Evolutionary conservation across 352 stramenopile species (phyloP).

Genomic region (Peronospora destructor): DNA sequence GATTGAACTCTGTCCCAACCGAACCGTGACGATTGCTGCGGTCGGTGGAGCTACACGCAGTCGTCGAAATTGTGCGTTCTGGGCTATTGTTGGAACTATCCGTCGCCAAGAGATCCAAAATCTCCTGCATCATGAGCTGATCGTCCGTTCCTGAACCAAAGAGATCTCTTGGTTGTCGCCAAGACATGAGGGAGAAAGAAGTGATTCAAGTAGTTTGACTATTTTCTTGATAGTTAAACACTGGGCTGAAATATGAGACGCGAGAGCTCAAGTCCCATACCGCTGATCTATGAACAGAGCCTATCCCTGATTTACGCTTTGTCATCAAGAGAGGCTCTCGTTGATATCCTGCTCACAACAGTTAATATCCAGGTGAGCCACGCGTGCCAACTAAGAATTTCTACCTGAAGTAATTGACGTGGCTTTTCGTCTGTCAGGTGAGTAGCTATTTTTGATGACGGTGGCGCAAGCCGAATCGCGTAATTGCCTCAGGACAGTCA

Average conservation of each 20-base stretch:
- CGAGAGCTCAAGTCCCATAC: background rate
- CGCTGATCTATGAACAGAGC: slow-evolving; percentile 19
- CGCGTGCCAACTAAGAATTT: no score
- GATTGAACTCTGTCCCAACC: background rate
- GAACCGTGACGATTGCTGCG: background rate
- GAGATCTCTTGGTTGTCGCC: slow-evolving; percentile 11
- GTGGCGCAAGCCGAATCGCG: no score
- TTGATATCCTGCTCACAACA: no score
- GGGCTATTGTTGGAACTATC: slow-evolving; percentile 5
- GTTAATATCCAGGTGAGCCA: no score
- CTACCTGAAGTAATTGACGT: no score
- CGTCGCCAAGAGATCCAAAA: slow-evolving; percentile 21
- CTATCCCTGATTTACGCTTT: slow-evolving; percentile 10
- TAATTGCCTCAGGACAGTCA: no score
- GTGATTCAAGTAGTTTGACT: background rate
- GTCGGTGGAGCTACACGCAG: slow-evolving; percentile 1
- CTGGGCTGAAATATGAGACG: slow-evolving; percentile 12
- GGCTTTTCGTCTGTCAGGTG: no score
- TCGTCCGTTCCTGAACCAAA: slow-evolving; percentile 13
- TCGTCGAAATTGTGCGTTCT: slow-evolving; percentile 3
- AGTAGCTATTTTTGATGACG: no score
- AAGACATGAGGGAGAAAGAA: slow-evolving; percentile 11
- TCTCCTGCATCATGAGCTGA: slow-evolving; percentile 26
- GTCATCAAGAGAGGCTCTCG: no score
- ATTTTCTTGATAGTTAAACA: no score